Conservation (phyloP, 352 stramenopile species). For the Pythium folliculosum region DNA sequence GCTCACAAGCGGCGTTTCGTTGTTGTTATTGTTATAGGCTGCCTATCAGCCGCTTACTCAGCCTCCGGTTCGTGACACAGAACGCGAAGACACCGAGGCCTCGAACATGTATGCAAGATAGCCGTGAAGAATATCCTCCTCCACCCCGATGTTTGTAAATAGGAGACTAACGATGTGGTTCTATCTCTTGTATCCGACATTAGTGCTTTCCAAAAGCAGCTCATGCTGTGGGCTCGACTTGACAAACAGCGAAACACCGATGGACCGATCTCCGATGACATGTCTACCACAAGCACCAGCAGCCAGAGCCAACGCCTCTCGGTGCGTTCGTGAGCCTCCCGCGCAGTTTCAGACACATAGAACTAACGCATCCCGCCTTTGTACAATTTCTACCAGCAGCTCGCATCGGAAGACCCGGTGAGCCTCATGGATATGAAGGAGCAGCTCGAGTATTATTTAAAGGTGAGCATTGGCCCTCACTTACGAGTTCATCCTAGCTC, state of each 20-base stretch:
- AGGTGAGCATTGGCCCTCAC: conserved; percentile 39
- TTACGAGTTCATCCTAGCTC: neutral
- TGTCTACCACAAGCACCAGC: conserved; percentile 57
- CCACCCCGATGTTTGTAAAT: neutral
- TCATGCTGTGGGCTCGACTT: conserved; percentile 76
- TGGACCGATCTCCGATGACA: conserved; percentile 46
- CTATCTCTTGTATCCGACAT: neutral
- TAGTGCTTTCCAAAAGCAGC: conserved; percentile 74
- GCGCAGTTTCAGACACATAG: too few relatives aligned
- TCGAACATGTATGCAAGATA: conserved; percentile 50
- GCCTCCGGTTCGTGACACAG: conserved; percentile 31
- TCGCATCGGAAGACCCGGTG: conserved; percentile 55
- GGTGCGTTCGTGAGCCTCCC: conserved; percentile 25
- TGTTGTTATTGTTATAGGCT: conserved; percentile 12
- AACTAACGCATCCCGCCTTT: neutral
- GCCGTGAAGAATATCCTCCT: neutral
- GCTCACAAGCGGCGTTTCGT: neutral
- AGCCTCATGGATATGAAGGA: conserved; percentile 73
- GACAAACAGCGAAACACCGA: conserved; percentile 56
- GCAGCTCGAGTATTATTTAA: conserved; percentile 87
- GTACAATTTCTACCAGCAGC: conserved; percentile 28
- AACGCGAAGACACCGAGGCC: conserved; percentile 42
- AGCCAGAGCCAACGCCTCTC: conserved; percentile 55
- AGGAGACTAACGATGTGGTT: neutral
- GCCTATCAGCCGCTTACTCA: conserved; percentile 43